Evolutionary conservation across 2,329 filamentous ascomycete species (phyloP), one percentile per base, ranked within the genome.

Genomic region (Aspergillus novoparasiticus): DNA sequence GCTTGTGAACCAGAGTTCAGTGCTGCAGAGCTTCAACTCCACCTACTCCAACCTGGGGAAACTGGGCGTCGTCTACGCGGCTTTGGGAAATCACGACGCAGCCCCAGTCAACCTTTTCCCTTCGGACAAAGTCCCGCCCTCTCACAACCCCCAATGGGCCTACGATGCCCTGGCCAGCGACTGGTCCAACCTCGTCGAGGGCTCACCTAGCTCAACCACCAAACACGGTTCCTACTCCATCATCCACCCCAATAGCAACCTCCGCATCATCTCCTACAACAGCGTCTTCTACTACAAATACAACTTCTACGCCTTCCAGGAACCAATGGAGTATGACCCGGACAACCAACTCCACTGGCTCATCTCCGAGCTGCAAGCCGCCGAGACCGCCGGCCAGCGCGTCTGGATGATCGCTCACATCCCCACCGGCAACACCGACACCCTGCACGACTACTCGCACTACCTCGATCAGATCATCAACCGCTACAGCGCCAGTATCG

Each of bases 341-440:
- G 81, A 81, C 69, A 78, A 78, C 14, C 82, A 87, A 70, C 76
- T 88, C 4, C 74, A 78, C 19, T 87, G 85, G 83, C 78, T 88
- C 9, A 82, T 85, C 6, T 59, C 68, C 4, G 83, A 88, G 68
- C 81, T 89, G 0, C 80, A 84, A 58, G 76, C 77, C 2, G 85
- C 86, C 3, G 86, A 88, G 67, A 76, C 76, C 51, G 78, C 80
- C 1, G 78, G 79, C 41, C 81, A 87, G 70, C 80, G 83, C 26
- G 86, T 85, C 28, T 88, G 83, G 75, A 79, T 89, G 46, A 82
- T 87, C 36, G 84, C 84, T 1, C 86, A 89, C 68, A 86, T 86
- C 78, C 82, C 86, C 2, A 71, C 82, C 23, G 85, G 85, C 9
- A 75, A 80, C 41, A 70, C 74, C 3, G 84, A 87, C 68, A 80